Percentiles rank a stretch among this genome's conserved stretches.
Conservation (phyloP, 495 filamentous ascomycete species). For the Xanthoparmelia taractica region DNA sequence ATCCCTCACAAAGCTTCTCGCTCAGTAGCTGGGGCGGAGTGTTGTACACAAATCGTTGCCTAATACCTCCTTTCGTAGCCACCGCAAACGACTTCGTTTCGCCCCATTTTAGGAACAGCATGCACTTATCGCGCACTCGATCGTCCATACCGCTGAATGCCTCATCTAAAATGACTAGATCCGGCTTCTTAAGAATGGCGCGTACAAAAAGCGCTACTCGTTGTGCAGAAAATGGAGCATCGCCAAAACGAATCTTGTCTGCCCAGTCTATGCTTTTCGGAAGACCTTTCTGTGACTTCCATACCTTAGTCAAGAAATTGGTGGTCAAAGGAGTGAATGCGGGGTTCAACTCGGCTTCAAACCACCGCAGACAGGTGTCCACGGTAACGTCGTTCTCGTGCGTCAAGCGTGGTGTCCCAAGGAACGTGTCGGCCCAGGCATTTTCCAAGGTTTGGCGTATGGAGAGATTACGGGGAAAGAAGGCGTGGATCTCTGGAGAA, state of each 20-base stretch:
- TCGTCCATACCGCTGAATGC: slow-evolving; percentile 86
- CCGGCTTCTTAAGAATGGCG: slow-evolving; percentile 71
- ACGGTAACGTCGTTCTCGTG: slow-evolving; percentile 48
- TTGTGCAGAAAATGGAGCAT: slow-evolving; percentile 69
- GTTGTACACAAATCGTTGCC: neutral
- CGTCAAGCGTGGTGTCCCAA: slow-evolving; percentile 56
- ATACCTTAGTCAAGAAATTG: neutral
- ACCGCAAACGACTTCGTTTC: slow-evolving; percentile 30
- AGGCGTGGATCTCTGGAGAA: slow-evolving; percentile 85
- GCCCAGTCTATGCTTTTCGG: slow-evolving; percentile 55
- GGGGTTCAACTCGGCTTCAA: slow-evolving; percentile 65
- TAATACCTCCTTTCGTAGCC: neutral
- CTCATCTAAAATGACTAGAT: slow-evolving; percentile 88
- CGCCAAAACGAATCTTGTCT: slow-evolving; percentile 59
- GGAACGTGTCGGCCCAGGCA: slow-evolving; percentile 84
- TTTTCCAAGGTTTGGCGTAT: slow-evolving; percentile 69
- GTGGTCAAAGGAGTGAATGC: slow-evolving; percentile 7
- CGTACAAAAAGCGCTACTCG: slow-evolving; percentile 78
- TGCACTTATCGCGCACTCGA: slow-evolving; percentile 71
- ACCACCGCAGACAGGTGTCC: slow-evolving; percentile 61
- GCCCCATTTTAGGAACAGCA: slow-evolving; percentile 63
- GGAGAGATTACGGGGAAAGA: slow-evolving; percentile 75
- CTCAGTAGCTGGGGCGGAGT: neutral
- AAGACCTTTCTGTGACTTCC: slow-evolving; percentile 9
- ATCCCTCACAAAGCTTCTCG: slow-evolving; percentile 29